Percentiles rank a stretch among this genome's conserved stretches.
Conservation (phyloP, 495 filamentous ascomycete genomes). For the Neurospora pannonica region DNA sequence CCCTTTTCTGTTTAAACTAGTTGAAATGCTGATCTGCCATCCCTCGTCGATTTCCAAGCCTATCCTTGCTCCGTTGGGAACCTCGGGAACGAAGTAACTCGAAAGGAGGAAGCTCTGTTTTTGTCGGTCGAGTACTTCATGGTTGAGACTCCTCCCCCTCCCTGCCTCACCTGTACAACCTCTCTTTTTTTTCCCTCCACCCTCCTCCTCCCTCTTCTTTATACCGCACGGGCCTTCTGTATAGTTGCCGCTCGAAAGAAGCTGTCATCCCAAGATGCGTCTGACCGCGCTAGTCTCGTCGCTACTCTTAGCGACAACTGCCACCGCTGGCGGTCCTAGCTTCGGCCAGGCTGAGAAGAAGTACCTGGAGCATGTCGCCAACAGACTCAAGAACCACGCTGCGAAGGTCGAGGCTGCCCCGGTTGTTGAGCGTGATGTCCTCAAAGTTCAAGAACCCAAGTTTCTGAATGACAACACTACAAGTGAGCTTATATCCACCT, state of each 20-base stretch:
- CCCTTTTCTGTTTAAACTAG: neutral
- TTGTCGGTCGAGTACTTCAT: neutral
- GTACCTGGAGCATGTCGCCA: conserved; percentile 15
- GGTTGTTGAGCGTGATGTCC: neutral
- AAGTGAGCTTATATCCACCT: conserved; percentile 10
- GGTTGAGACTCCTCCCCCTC: neutral
- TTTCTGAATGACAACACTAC: conserved; percentile 30
- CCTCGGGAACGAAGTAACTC: neutral
- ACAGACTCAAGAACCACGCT: conserved; percentile 5
- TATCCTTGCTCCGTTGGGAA: neutral
- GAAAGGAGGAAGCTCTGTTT: neutral
- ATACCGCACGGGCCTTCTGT: neutral
- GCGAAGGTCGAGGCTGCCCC: neutral
- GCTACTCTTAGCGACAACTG: conserved; percentile 18
- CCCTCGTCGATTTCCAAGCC: neutral
- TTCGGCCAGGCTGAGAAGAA: conserved; percentile 29
- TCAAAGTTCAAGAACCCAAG: conserved; percentile 3
- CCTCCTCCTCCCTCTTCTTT: neutral
- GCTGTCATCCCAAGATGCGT: conserved; percentile 20
- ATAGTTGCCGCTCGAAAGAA: neutral
- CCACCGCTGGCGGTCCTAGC: conserved; percentile 19
- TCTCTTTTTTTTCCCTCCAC: neutral
- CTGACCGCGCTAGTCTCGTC: conserved; percentile 14
- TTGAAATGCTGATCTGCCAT: neutral
- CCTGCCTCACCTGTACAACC: neutral